A percentile compares a stretch with the other conserved stretches of the same genome.
phyloP scores from a whole-genome alignment of 768 basidiomycete species.

The Antrodiella citrinella region DNA sequence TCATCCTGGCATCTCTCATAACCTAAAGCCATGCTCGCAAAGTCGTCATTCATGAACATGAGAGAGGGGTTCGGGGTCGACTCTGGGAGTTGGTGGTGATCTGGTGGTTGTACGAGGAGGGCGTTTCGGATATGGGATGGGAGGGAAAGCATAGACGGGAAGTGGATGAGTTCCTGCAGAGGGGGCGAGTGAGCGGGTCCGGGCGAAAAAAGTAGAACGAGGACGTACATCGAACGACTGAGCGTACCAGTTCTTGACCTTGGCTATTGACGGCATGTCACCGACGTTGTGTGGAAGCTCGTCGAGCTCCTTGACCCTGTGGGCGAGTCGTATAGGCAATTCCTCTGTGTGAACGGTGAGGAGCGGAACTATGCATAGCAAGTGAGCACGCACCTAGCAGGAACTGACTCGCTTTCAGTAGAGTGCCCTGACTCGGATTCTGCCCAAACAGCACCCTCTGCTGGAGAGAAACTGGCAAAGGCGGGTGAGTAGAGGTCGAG shows the following conservation, averaged over 20 bases:
- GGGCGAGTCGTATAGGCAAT: conserved; percentile 91
- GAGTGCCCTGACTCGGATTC: conserved; percentile 89
- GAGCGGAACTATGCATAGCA: conserved; percentile 1
- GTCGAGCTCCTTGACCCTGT: conserved; percentile 93
- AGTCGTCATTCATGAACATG: conserved; percentile 30
- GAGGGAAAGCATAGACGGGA: conserved; percentile 71
- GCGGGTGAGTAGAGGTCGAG: neutral
- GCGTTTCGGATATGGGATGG: conserved; percentile 63
- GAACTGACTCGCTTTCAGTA: conserved; percentile 86
- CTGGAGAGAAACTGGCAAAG: conserved; percentile 93
- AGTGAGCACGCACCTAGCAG: conserved; percentile 52
- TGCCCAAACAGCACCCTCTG: conserved; percentile 98
- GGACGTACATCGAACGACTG: conserved; percentile 88
- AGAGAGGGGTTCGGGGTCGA: conserved; percentile 77
- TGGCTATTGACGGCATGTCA: conserved; percentile 86
- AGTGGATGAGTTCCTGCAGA: conserved; percentile 77
- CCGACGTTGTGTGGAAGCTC: conserved; percentile 87
- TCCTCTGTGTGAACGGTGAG: conserved; percentile 69
- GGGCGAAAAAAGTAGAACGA: too few relatives aligned
- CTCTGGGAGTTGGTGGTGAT: conserved; percentile 51
- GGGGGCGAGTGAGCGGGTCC: neutral
- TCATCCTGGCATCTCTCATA: too few relatives aligned
- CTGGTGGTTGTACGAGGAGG: conserved; percentile 39
- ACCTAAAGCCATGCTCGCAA: too few relatives aligned
- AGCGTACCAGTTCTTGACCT: conserved; percentile 98